Base-by-base conservation (phyloP, 2,329 filamentous ascomycete genomes). In the Arthrobotrys pseudoclavata region DNA sequence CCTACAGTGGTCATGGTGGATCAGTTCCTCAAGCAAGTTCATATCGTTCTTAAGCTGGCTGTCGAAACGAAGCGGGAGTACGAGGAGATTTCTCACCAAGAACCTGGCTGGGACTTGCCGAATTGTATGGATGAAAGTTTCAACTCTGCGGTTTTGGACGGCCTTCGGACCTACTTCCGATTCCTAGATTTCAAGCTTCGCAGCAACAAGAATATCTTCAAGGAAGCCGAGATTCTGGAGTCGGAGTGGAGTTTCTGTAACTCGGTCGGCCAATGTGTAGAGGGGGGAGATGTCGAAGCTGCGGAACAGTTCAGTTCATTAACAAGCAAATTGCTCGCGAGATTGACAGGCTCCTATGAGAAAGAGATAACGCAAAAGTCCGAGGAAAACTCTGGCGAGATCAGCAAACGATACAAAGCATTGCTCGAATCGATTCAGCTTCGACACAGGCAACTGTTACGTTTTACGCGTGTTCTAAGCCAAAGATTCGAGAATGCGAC, bases 211-310 rank as follows among this genome's bases (percentile, higher is more conserved):
- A 99, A 98, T 85, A 97, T 94, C 0, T 99, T 99, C 88, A 98
- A 98, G 83, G 96, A 99, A 84, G 96, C 96, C 5, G 96, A 99
- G 86, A 91, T 99, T 79, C 86, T 99, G 57, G 96, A 97, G 83
- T 94, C 97, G 82, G 96, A 99, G 84, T 99, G 96, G 96, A 93
- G 94, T 71, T 98, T 98, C 82, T 96, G 92, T 66, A 98, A 98
- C 82, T 91, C 94, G 81, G 93, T 99, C 70, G 96, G 95, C 26
- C 89, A 92, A 60, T 92, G 96, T 83, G 88, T 99, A n/a, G 91
- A 96, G 81, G 92, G 93, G 31, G 96, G 96, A 79, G 94, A 98
- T 83, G 92, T 98, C 47, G 95, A 98, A 85, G 96, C 98, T 48
- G 96, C 96, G 0, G 96, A 98, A 85, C 96, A 99, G 83, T 99